These are phyloP conservation scores for Cyclostephanos invisitatus DNA, from an alignment of 108 stramenopile species.

Conservation along the genomic window DNA sequence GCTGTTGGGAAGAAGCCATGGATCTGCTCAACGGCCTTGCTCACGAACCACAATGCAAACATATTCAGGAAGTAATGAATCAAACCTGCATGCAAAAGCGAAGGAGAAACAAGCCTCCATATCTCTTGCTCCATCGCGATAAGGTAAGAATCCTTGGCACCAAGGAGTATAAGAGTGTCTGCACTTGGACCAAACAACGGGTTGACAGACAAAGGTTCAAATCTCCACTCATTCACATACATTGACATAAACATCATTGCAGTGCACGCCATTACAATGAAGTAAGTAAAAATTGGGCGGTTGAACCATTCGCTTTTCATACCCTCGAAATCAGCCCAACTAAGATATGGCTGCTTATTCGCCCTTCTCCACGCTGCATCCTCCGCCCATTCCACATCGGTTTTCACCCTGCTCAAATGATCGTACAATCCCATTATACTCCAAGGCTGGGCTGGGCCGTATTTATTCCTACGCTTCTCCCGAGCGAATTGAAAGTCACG, in stretches of 20 bases:
- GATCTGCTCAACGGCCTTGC: constrained; percentile 85
- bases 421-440: constrained; percentile 86
- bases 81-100: constrained; percentile 95
- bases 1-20: constrained; percentile 77
- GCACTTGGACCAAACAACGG: constrained; percentile 84
- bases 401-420: constrained; percentile 69
- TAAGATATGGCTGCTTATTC: constrained; percentile 72
- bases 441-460: constrained; percentile 59
- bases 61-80: constrained; percentile 93
- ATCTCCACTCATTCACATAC: constrained; percentile 80
- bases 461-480: constrained; percentile 58
- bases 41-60: constrained; percentile 88
- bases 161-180: constrained; percentile 82
- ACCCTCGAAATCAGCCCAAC: constrained; percentile 82
- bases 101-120: constrained; percentile 82
- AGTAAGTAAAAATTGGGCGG: constrained; percentile 78
- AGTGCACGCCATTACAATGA: constrained; percentile 67
- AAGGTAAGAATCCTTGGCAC: constrained; percentile 86
- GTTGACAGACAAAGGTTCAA: constrained; percentile 84
- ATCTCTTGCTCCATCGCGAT: constrained; percentile 87
- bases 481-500: constrained; percentile 59
- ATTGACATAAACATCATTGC: constrained; percentile 69
- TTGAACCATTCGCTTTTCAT: constrained; percentile 62
- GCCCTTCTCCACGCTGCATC: constrained; percentile 82
- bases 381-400: constrained; percentile 91